Percentiles rank a stretch among this genome's conserved stretches.
These are phyloP conservation scores for Entoloma clypeatum DNA, from an alignment of 1,284 basidiomycete genomes.

Conservation along the genomic window DNA sequence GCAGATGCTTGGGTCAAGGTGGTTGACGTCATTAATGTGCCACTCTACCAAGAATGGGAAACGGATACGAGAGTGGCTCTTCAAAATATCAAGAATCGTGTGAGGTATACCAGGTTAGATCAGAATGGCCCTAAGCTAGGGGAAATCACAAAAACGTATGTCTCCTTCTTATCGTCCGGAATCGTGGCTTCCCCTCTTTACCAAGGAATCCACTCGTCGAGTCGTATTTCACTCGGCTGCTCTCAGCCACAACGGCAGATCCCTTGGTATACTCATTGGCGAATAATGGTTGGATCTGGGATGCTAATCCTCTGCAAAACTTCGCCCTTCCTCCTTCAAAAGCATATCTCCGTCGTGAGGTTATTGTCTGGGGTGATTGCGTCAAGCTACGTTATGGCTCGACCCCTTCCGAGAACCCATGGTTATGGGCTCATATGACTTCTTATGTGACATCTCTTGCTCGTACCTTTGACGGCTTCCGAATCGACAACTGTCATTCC, in stretches of 20 bases:
- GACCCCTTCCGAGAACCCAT: slow-evolving; percentile 79
- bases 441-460: slow-evolving; percentile 81
- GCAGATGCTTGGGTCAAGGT: slow-evolving; percentile 72
- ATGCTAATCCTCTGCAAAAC: slow-evolving; percentile 90
- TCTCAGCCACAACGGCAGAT: slow-evolving; percentile 56
- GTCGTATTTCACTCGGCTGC: slow-evolving; percentile 84
- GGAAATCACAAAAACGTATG: slow-evolving; percentile 67
- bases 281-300: slow-evolving; percentile 99
- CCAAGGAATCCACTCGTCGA: slow-evolving; percentile 79
- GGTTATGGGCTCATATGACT: slow-evolving; percentile 95
- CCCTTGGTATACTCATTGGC: slow-evolving; percentile 77
- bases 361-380: slow-evolving; percentile 97
- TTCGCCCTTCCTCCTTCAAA: slow-evolving; percentile 96
- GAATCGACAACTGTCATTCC: slow-evolving; percentile 98
- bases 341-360: slow-evolving; percentile 91
- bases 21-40: slow-evolving; percentile 83
- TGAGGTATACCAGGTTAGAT: slow-evolving; percentile 81
- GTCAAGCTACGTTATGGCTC: slow-evolving; percentile 94
- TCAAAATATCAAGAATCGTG: slow-evolving; percentile 69
- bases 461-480: slow-evolving; percentile 86
- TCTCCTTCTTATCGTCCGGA: slow-evolving; percentile 2
- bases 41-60: slow-evolving; percentile 83
- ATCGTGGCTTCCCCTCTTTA: slow-evolving; percentile 7
- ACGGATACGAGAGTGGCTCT: slow-evolving; percentile 75
- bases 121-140: slow-evolving; percentile 83